Conservation (phyloP, 2,329 filamentous ascomycete genomes). For the Rhynchosporium secalis region DNA sequence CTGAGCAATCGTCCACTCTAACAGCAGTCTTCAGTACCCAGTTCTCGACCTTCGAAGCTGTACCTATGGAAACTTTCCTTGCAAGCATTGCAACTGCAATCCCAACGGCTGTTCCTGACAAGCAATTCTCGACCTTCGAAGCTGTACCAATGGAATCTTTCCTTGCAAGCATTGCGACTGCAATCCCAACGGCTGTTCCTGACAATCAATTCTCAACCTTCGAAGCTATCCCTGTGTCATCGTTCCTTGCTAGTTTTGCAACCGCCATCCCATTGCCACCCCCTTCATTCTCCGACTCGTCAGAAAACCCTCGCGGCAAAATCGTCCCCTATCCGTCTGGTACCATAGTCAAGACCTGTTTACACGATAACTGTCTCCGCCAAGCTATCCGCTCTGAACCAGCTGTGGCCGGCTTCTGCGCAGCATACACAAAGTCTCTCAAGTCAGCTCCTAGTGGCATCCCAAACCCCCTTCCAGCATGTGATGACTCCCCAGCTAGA, state of each 20-base stretch:
- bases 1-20: neutral
- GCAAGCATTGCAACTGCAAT: neutral
- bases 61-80: neutral
- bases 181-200: neutral
- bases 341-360: neutral
- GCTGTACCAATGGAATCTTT: neutral
- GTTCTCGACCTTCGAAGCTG: neutral
- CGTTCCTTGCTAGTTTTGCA: neutral
- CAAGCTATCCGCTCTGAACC: neutral
- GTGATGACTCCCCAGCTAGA: neutral
- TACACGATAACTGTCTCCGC: conserved; percentile 5
- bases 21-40: neutral
- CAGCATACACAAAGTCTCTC: neutral
- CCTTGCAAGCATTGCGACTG: neutral
- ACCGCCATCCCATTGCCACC: neutral
- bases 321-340: neutral
- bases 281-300: neutral
- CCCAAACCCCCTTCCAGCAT: neutral
- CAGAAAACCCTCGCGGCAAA: neutral
- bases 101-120: neutral
- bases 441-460: neutral
- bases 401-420: neutral
- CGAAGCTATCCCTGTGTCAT: neutral
- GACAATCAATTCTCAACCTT: neutral
- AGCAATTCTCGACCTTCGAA: neutral